Base-by-base conservation (phyloP, 805 yeast genomes). In the Metschnikowia bowlesiae region DNA sequence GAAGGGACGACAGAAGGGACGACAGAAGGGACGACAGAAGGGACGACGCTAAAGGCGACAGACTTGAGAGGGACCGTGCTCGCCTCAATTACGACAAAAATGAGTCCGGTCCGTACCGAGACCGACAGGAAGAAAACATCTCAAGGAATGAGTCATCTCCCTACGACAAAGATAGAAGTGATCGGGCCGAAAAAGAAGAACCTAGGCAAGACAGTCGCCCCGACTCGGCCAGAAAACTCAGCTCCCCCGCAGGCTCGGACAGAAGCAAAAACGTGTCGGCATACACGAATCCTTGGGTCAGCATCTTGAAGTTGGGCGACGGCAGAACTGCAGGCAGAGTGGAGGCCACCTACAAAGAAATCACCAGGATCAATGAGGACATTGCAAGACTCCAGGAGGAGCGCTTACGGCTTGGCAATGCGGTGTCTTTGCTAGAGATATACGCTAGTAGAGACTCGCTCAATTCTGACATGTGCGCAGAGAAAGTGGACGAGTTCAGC, bases 401-500 rank as follows among this genome's bases (percentile, higher is more conserved):
- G 29, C 56, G 61, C 35, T 48, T 58, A 14, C 60, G 56, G 54
- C 58, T 70, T 18, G 39, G 42, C 7, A 34, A 53, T 28, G 49
- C 55, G 28, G 38, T 58, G 37, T 40, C 50, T 10, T 43, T 49
- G 26, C 51, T 58, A 22, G 57, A 58, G 2, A 51, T 50, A 13
- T 68, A 67, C 46, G 63, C 66, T 1, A 53, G 39, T 33, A 56
- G 68, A 44, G 77, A 74, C 47, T 69, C 60, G 16, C 53, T 71
- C 36, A 66, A 68, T 51, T 73, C 65, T 7, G 66, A 65, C 47
- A 46, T 71, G n/a, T 64, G 73, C 32, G 75, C 65, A 40, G 83
- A 80, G 53, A 78, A 77, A 56, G 64, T 80, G 39, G 83, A 78
- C 53, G 78, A 78, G 51, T 69, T 79, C 63, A 65, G 77, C 26